Evolutionary conservation across 2,329 filamentous ascomycete genomes (phyloP).

Genomic region (Aspergillus sp.): DNA sequence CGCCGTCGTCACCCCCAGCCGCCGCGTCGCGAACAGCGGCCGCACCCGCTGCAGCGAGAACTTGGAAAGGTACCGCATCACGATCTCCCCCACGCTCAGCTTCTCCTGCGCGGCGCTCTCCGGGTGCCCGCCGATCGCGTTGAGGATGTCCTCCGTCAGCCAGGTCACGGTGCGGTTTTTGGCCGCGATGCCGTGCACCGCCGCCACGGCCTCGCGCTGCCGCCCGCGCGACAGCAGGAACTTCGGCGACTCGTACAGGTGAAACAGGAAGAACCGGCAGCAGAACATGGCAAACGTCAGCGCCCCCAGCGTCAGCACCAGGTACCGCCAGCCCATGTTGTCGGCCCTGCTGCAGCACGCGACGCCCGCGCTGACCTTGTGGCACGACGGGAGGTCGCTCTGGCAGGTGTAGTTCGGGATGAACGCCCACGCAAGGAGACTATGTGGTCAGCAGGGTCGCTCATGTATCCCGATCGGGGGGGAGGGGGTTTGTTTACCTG

Average conservation of each 20-base stretch:
- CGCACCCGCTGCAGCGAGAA: constrained; percentile 68
- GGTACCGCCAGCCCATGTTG: constrained; percentile 71
- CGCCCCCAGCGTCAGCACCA: constrained; percentile 67
- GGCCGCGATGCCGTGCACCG: constrained; percentile 74
- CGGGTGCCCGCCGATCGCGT: constrained; percentile 52
- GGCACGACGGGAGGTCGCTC: constrained; percentile 30
- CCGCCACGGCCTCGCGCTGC: constrained; percentile 74
- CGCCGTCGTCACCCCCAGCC: constrained; percentile 48
- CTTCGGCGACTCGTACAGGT: constrained; percentile 81
- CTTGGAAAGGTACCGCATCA: constrained; percentile 60
- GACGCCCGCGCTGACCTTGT: constrained; percentile 22
- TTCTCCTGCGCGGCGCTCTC: constrained; percentile 41
- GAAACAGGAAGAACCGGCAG: constrained; percentile 73
- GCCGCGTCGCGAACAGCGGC: constrained; percentile 58
- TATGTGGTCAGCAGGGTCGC: constrained; percentile 6
- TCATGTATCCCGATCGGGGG: neutral
- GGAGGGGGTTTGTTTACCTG: constrained; percentile 24
- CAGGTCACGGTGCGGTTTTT: constrained; percentile 69
- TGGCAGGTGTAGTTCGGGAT: constrained; percentile 65
- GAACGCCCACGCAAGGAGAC: constrained; percentile 68
- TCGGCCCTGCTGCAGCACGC: constrained; percentile 51
- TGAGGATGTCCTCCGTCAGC: constrained; percentile 70
- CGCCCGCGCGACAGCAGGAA: constrained; percentile 73
- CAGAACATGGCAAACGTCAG: constrained; percentile 72
- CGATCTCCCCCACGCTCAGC: constrained; percentile 47